A percentile compares a stretch with the other conserved stretches of the same genome.
Conservation (phyloP, 78 protist genomes). For the Emiliania huxleyi region DNA sequence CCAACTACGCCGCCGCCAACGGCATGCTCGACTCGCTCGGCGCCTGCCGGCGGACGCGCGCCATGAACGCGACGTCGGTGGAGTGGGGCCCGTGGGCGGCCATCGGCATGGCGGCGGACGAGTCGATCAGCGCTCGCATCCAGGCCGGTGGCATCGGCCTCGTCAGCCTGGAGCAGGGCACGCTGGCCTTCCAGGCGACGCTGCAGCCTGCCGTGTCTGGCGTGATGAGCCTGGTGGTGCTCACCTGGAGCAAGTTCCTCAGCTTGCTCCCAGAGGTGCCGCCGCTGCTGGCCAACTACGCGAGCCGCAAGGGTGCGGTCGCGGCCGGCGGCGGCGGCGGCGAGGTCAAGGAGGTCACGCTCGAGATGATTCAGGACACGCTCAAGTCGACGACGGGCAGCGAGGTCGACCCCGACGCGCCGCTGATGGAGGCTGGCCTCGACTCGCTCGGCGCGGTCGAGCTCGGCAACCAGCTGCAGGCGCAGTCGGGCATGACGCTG, state of each 20-base stretch:
- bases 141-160: background rate
- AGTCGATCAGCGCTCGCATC: background rate
- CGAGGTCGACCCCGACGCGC: background rate
- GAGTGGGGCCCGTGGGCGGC: constrained; percentile 38
- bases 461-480: background rate
- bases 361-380: background rate
- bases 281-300: background rate
- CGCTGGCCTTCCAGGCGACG: background rate
- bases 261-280: background rate
- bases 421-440: background rate
- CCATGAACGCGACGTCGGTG: background rate
- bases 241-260: background rate
- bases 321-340: background rate
- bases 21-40: background rate
- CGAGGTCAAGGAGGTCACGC: background rate
- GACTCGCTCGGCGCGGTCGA: constrained; percentile 14
- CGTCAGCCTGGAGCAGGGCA: background rate
- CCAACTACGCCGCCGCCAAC: background rate
- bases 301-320: background rate
- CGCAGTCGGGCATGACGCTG: background rate
- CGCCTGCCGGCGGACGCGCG: background rate
- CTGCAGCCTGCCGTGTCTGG: background rate
- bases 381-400: background rate
- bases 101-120: constrained; percentile 39
- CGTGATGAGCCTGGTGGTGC: background rate